A percentile compares a stretch with the other conserved stretches of the same genome.
Conservation (phyloP, 768 basidiomycete species). For the Hortiboletus campestris region DNA sequence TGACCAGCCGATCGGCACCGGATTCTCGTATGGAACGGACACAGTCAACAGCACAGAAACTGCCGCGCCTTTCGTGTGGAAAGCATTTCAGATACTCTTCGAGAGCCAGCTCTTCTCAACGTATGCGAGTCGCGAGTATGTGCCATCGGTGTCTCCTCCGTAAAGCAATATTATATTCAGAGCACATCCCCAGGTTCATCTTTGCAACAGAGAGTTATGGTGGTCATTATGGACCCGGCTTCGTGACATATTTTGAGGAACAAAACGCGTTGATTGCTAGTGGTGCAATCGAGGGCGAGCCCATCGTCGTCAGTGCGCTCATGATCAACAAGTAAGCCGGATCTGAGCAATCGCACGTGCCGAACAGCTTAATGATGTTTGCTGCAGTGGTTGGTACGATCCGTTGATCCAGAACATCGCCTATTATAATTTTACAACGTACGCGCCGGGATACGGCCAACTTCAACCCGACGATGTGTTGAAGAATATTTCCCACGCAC, state of each 20-base stretch:
- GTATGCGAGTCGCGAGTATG: conserved; percentile 54
- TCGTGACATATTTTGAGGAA: conserved; percentile 62
- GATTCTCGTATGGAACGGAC: conserved; percentile 59
- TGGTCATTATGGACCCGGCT: conserved; percentile 64
- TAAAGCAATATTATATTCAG: neutral
- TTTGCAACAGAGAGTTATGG: conserved; percentile 68
- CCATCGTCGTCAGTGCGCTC: conserved; percentile 54
- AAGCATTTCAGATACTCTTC: conserved; percentile 61
- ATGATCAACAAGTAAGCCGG: conserved; percentile 59
- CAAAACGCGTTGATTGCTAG: conserved; percentile 53
- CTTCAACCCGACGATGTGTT: conserved; percentile 50
- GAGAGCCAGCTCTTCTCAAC: conserved; percentile 52
- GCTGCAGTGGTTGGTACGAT: conserved; percentile 59
- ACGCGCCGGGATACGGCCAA: conserved; percentile 67
- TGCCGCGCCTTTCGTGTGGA: conserved; percentile 60
- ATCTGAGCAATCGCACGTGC: neutral
- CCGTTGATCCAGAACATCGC: conserved; percentile 62
- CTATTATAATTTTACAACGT: conserved; percentile 55
- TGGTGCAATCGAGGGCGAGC: conserved; percentile 46
- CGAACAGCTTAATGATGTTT: neutral
- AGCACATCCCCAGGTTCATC: conserved; percentile 44
- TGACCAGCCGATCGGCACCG: conserved; percentile 66
- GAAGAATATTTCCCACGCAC: conserved; percentile 46
- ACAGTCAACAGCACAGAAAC: conserved; percentile 50
- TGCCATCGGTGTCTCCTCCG: neutral